These are phyloP conservation scores for Heterobasidion annosum DNA, from an alignment of 1,284 basidiomycete genomes.

Conservation along the genomic window DNA sequence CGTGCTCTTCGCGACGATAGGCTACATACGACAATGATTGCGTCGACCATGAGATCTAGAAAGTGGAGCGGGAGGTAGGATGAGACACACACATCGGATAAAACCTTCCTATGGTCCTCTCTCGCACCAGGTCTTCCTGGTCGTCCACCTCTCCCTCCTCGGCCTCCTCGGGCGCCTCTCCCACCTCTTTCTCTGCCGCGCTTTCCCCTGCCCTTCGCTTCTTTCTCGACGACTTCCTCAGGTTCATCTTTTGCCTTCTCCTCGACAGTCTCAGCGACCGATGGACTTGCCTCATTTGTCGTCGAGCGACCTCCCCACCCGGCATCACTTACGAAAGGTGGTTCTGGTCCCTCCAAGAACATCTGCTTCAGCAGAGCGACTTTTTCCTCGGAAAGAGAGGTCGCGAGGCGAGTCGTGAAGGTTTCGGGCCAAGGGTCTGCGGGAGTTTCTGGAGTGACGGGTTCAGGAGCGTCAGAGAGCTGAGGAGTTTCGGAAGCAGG, in stretches of 20 bases:
- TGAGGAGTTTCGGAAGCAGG: background rate
- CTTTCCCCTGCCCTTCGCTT: conserved; percentile 17
- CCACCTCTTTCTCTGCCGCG: conserved; percentile 34
- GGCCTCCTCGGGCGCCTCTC: conserved; percentile 34
- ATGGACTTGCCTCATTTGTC: conserved; percentile 16
- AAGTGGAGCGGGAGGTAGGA: conserved; percentile 13
- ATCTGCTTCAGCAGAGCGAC: conserved; percentile 63
- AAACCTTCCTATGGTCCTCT: conserved; percentile 66
- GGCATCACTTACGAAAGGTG: conserved; percentile 54
- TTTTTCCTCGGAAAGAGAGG: conserved; percentile 54
- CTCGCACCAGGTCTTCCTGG: conserved; percentile 29
- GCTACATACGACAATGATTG: conserved; percentile 33
- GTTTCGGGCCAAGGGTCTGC: conserved; percentile 49
- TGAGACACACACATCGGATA: conserved; percentile 61
- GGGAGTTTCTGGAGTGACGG: background rate
- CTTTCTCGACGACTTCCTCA: conserved; percentile 14
- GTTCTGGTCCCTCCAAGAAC: conserved; percentile 68
- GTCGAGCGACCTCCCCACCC: conserved; percentile 51
- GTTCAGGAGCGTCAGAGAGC: background rate
- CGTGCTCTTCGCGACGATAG: conserved; percentile 74
- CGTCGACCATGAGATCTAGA: background rate
- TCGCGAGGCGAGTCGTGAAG: conserved; percentile 45
- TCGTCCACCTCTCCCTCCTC: conserved; percentile 23
- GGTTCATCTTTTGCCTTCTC: conserved; percentile 17
- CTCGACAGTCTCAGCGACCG: conserved; percentile 1